These are phyloP conservation scores for Epichloe sp. DNA, from an alignment of 2,329 filamentous ascomycete species.

Conservation along the genomic window DNA sequence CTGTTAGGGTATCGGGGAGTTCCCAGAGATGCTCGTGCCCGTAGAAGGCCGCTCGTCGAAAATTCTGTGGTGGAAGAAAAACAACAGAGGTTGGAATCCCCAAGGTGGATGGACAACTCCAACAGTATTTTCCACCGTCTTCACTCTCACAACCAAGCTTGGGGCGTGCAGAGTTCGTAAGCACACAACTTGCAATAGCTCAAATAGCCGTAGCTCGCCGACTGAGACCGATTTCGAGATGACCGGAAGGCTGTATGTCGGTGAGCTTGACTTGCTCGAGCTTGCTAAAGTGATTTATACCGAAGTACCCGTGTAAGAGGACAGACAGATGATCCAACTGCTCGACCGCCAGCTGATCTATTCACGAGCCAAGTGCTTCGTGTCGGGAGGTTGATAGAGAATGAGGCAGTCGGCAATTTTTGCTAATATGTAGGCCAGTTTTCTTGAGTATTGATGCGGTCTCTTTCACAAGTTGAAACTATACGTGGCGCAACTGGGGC, in stretches of 20 bases:
- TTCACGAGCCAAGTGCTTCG: background rate
- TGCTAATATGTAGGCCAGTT: background rate
- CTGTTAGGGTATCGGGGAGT: background rate
- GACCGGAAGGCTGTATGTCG: background rate
- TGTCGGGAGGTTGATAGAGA: background rate
- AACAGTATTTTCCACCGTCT: background rate
- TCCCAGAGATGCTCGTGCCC: background rate
- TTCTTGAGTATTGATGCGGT: background rate
- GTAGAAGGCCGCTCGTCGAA: background rate
- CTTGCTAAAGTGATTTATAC: background rate
- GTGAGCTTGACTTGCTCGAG: background rate
- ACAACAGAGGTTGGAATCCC: background rate
- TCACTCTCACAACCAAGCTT: background rate
- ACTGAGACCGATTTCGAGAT: background rate
- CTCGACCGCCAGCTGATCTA: background rate
- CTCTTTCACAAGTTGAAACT: constrained; percentile 1
- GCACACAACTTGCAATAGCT: background rate
- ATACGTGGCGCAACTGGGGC: constrained; percentile 3
- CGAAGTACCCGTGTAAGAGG: background rate
- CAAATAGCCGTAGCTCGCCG: background rate
- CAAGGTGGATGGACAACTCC: background rate
- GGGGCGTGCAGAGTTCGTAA: background rate
- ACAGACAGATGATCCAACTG: background rate
- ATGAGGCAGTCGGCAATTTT: background rate
- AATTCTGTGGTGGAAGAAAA: background rate